A percentile compares a stretch with the other conserved stretches of the same genome.
These are phyloP conservation scores for Podospora pseudoanserina DNA, from an alignment of 495 filamentous ascomycete species.

Conservation along the genomic window DNA sequence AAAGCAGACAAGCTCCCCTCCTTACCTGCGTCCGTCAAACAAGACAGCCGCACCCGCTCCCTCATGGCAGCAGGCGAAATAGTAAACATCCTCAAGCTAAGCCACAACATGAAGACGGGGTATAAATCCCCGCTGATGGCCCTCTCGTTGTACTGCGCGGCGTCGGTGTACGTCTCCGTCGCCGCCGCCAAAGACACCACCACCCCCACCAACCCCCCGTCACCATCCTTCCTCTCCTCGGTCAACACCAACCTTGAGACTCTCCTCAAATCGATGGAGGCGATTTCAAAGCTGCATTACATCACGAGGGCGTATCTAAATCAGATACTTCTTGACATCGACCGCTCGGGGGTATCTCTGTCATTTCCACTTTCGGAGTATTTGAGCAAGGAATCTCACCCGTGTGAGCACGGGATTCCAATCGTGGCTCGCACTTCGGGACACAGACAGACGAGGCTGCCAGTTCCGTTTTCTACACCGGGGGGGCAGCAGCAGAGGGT, in stretches of 20 bases:
- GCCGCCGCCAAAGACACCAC: conserved; percentile 29
- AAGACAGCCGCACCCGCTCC: conserved; percentile 31
- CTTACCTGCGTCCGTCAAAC: conserved; percentile 31
- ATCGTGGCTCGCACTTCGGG: conserved; percentile 35
- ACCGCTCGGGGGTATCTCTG: conserved; percentile 32
- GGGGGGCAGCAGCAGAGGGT: not conserved
- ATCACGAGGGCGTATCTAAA: conserved; percentile 40
- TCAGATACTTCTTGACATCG: conserved; percentile 40
- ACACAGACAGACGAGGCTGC: conserved; percentile 27
- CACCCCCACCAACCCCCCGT: conserved; percentile 1
- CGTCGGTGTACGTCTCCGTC: conserved; percentile 38
- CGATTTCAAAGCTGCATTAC: conserved; percentile 33
- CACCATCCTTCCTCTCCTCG: not conserved
- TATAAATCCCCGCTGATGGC: conserved; percentile 41
- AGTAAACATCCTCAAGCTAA: conserved; percentile 35
- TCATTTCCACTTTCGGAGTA: conserved; percentile 1
- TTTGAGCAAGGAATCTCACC: not conserved
- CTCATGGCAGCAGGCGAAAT: conserved; percentile 1
- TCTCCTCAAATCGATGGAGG: conserved; percentile 38
- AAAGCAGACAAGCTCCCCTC: conserved; percentile 36
- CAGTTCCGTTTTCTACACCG: not conserved
- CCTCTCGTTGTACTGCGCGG: conserved; percentile 43
- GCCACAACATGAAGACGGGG: conserved; percentile 26
- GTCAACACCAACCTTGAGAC: conserved; percentile 37
- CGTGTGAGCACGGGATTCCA: conserved; percentile 35